phyloP scores from a whole-genome alignment of 805 yeast genomes.

The Ogataea ramenticola region DNA sequence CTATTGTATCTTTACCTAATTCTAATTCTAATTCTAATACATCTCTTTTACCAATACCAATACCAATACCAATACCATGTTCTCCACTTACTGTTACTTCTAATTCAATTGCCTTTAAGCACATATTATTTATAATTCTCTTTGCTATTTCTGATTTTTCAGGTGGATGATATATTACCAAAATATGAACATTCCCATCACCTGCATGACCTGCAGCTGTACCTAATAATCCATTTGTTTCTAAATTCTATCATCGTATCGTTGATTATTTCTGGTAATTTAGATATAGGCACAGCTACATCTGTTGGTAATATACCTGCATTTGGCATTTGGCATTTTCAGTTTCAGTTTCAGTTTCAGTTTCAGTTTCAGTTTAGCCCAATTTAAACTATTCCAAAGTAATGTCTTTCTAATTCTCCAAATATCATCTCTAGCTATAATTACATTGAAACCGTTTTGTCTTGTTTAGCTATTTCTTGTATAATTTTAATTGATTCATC shows the following conservation, averaged over 20 bases:
- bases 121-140: constrained; percentile 52
- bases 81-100: constrained; percentile 86
- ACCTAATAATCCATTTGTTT: constrained; percentile 39
- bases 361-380: constrained; percentile 46
- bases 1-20: constrained; percentile 52
- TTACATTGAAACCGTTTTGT: constrained; percentile 45
- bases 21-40: constrained; percentile 60
- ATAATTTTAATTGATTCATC: constrained; percentile 41
- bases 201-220: constrained; percentile 74
- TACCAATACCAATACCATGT: constrained; percentile 82
- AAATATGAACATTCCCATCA: constrained; percentile 74
- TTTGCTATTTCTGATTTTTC: constrained; percentile 40
- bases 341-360: too few species aligned
- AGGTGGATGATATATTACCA: constrained; percentile 50
- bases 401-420: constrained; percentile 73
- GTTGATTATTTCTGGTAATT: constrained; percentile 50
- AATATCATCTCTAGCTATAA: constrained; percentile 57
- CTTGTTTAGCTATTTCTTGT: constrained; percentile 39
- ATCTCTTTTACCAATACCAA: constrained; percentile 71
- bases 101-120: constrained; percentile 51
- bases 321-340: too few species aligned
- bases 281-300: constrained; percentile 74
- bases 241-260: constrained; percentile 58
- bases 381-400: constrained; percentile 59
- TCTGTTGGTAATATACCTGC: constrained; percentile 64